Evolutionary conservation across 208 protist species (phyloP).

Genomic region (Trypanosoma avium): DNA sequence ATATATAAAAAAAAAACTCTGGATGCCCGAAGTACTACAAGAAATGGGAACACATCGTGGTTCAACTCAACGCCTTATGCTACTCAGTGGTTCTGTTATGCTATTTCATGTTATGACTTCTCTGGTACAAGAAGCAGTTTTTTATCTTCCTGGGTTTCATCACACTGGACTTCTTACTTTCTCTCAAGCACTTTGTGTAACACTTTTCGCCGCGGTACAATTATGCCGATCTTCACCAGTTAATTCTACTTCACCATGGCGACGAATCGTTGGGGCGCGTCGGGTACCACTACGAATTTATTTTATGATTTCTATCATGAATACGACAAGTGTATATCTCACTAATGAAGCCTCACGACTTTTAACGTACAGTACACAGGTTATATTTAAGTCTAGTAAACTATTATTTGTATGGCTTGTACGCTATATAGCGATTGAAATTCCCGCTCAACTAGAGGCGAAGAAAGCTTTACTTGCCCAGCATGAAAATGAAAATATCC

Average conservation of each 20-base stretch:
- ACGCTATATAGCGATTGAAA: slow-evolving; percentile 27
- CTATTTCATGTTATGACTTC: slow-evolving; percentile 49
- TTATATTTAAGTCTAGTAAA: slow-evolving; percentile 70
- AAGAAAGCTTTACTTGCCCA: neutral
- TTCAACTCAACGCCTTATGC: slow-evolving; percentile 31
- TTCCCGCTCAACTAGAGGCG: slow-evolving; percentile 19
- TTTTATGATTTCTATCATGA: slow-evolving; percentile 40
- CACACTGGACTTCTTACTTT: slow-evolving; percentile 45
- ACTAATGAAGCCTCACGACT: slow-evolving; percentile 48
- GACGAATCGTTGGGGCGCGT: slow-evolving; percentile 9
- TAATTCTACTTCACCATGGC: slow-evolving; percentile 1
- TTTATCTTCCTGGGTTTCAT: slow-evolving; percentile 58
- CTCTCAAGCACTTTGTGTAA: slow-evolving; percentile 31
- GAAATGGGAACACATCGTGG: neutral
- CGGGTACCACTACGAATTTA: slow-evolving; percentile 41
- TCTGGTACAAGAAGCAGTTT: slow-evolving; percentile 47
- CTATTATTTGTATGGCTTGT: slow-evolving; percentile 50
- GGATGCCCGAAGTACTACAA: neutral
- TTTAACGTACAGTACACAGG: slow-evolving; percentile 53
- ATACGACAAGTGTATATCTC: slow-evolving; percentile 42
- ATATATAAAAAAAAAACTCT: neutral
- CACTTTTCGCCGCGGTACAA: slow-evolving; percentile 27
- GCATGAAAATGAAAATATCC: too few relatives aligned
- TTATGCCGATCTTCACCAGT: slow-evolving; percentile 18
- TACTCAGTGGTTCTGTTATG: slow-evolving; percentile 30